Conservation (phyloP, 2,329 filamentous ascomycete species). For the Stagonosporopsis chrysanthemi region DNA sequence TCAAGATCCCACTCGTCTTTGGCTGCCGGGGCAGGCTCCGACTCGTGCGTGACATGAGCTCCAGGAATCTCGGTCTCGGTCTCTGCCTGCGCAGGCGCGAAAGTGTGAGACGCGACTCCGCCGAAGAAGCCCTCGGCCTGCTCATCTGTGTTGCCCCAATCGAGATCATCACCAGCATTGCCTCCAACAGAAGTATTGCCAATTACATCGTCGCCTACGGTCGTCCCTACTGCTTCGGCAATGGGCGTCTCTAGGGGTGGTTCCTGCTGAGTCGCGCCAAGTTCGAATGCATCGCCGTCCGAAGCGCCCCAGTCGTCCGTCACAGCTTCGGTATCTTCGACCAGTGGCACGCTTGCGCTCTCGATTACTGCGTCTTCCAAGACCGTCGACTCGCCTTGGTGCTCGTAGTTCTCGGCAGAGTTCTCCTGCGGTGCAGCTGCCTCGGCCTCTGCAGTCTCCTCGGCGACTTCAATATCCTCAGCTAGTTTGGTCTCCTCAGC, state of each 20-base stretch:
- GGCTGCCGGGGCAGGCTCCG: conserved; percentile 48
- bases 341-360: conserved; percentile 51
- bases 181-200: conserved; percentile 41
- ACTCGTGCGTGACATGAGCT: conserved; percentile 28
- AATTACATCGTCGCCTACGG: conserved; percentile 42
- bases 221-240: conserved; percentile 41
- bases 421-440: conserved; percentile 25
- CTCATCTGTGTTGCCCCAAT: conserved; percentile 47
- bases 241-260: conserved; percentile 31
- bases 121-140: conserved; percentile 43
- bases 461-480: not conserved
- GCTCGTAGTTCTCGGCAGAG: conserved; percentile 53
- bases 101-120: conserved; percentile 19
- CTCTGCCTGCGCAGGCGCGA: conserved; percentile 28
- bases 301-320: conserved; percentile 43
- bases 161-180: conserved; percentile 39
- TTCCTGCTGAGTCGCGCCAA: conserved; percentile 38
- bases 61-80: conserved; percentile 26
- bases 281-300: conserved; percentile 42
- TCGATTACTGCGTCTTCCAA: conserved; percentile 57
- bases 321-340: conserved; percentile 51
- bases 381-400: conserved; percentile 55
- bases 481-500: no score
- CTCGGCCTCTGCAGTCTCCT: not conserved
- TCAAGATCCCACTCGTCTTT: conserved; percentile 85